These are phyloP conservation scores for Angophora floribunda DNA, from an alignment of 345 rosid genomes.

Conservation along the genomic window DNA sequence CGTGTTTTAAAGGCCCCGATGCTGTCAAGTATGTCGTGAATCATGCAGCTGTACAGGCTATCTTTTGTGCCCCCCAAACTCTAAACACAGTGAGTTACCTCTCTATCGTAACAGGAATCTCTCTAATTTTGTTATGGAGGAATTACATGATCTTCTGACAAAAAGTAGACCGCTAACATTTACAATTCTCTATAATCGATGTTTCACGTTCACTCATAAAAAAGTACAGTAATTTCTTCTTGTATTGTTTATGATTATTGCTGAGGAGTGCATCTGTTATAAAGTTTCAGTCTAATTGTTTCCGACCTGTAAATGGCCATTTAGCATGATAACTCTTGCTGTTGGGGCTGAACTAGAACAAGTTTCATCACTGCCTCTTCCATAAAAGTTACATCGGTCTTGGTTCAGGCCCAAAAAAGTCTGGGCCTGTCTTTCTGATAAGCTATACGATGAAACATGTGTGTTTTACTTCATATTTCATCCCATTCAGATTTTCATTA, in stretches of 20 bases:
- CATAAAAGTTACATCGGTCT: background rate
- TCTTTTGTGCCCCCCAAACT: constrained; percentile 78
- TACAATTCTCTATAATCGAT: background rate
- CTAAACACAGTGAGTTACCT: constrained; percentile 52
- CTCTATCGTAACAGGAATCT: background rate
- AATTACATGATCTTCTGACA: background rate
- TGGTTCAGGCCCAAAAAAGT: background rate
- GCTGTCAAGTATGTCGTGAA: constrained; percentile 70
- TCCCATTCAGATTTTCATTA: background rate
- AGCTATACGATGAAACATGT: background rate
- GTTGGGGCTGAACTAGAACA: background rate
- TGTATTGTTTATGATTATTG: background rate
- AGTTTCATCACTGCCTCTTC: background rate
- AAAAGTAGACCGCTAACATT: background rate
- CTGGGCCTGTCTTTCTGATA: background rate
- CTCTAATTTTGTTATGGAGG: background rate
- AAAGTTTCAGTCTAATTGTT: background rate
- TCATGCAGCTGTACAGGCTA: constrained; percentile 70
- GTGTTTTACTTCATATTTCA: background rate
- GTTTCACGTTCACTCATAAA: background rate
- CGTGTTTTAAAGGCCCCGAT: constrained; percentile 59
- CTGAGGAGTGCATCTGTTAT: background rate
- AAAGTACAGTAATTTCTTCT: background rate
- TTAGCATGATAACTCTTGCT: background rate
- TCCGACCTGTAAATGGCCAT: background rate